phyloP scores from a whole-genome alignment of 106 monocot species.

The Chionographis japonica region DNA sequence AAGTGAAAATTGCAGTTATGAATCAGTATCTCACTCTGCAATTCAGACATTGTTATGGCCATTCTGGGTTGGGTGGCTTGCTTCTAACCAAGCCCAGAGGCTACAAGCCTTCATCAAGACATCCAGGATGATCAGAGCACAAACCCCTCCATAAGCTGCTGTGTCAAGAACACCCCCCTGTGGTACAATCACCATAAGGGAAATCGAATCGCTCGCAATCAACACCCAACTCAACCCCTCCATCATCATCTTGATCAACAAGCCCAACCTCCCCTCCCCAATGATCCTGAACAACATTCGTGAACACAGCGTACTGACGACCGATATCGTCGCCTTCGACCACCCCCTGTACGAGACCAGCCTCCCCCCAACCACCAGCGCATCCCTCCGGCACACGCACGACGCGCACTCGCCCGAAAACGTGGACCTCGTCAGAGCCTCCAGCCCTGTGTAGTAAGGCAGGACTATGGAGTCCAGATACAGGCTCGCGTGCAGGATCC shows the following conservation, averaged over 20 bases:
- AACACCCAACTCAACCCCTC: conserved; percentile 62
- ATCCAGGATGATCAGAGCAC: conserved; percentile 32
- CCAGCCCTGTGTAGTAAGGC: conserved; percentile 87
- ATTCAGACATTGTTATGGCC: conserved; percentile 11
- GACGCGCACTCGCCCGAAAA: conserved; percentile 66
- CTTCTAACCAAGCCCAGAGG: conserved; percentile 22
- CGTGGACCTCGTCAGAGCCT: conserved; percentile 40
- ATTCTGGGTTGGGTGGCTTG: not conserved
- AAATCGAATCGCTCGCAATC: conserved; percentile 36
- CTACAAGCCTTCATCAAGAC: conserved; percentile 37
- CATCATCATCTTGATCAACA: conserved; percentile 17
- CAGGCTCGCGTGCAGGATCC: conserved; percentile 70
- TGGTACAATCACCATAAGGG: conserved; percentile 29
- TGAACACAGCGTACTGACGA: conserved; percentile 45
- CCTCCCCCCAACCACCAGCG: conserved; percentile 71
- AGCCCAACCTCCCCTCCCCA: conserved; percentile 27
- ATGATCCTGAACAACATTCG: conserved; percentile 52
- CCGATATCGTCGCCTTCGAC: conserved; percentile 46
- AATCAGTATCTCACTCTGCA: not conserved
- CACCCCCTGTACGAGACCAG: conserved; percentile 44
- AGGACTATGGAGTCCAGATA: conserved; percentile 60
- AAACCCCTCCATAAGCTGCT: conserved; percentile 35
- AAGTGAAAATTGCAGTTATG: too few relatives aligned
- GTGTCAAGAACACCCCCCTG: not conserved
- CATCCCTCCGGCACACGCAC: conserved; percentile 58